Evolutionary conservation across 208 protist species (phyloP), one percentile per base, ranked within the genome.

Genomic region (Crithidia bombi): DNA sequence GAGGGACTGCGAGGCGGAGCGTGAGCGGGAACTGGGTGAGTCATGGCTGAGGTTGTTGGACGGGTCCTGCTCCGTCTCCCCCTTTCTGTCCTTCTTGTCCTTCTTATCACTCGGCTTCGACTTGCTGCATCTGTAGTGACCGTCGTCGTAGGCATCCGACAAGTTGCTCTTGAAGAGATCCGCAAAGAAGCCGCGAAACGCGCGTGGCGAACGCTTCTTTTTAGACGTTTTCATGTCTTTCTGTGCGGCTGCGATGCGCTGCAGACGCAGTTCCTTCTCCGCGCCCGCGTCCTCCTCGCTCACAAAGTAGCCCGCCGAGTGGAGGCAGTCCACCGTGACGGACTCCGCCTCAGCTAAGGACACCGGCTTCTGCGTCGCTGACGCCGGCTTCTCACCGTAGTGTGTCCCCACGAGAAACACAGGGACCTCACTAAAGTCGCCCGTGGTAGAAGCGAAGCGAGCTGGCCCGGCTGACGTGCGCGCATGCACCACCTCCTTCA

Each of bases 371-470:
- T 55, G 28, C 30, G 62, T 21, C 43, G 82, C 76, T n/a, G 69
- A 10, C n/a, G 28, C n/a, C n/a, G 44, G 38, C 39, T 54, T 41
- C 54, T 79, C 66, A 32, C 65, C 51, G 55, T 65, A 56, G 65
- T 79, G 71, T 11, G 87, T 92, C 19, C 87, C 87, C 3, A 92
- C 69, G 17, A 92, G 56, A 59, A 90, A 83, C 51, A 87, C 66
- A 17, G 76, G 84, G 21, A 90, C 58, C 36, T 78, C 61, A 17
- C 51, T 74, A 7, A 65, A 62, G 36, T 69, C 65, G 41, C 73
- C 69, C 5, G n/a, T 10, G 28, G 54, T 73, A 25, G 56, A 71
- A 57, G 26, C n/a, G 35, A 51, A 58, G 51, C 59, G 52, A 21
- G 41, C 63, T 30, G 73, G 62, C 23, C 54, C 46, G 21, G 70